Evolutionary conservation across 345 rosid genomes (phyloP).

Genomic region (Eutrema yunnanense): DNA sequence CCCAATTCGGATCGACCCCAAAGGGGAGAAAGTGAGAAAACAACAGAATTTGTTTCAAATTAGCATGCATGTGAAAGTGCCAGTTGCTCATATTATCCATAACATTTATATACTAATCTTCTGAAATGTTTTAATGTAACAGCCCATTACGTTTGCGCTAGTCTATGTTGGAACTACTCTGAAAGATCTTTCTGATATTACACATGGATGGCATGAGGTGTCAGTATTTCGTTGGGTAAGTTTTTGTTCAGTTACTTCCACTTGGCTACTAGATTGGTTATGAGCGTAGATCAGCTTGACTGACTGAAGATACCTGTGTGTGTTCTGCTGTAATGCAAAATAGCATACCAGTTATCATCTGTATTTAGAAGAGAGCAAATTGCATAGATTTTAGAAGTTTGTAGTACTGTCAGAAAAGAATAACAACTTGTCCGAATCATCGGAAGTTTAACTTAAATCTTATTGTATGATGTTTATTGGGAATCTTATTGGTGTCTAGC

Average conservation of each 20-base stretch:
- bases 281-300: neutral
- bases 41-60: neutral
- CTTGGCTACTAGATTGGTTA: conserved; percentile 3
- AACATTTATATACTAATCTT: neutral
- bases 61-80: conserved; percentile 1
- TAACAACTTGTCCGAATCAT: neutral
- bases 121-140: conserved; percentile 13
- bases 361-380: neutral
- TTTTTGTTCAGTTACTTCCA: neutral
- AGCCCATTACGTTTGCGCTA: conserved; percentile 52
- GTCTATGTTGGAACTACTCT: conserved; percentile 55
- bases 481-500: neutral
- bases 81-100: neutral
- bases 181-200: conserved; percentile 49
- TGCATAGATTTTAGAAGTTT: neutral
- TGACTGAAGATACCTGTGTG: neutral
- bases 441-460: neutral
- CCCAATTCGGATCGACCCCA: neutral
- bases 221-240: conserved; percentile 48
- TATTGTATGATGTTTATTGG: neutral
- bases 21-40: neutral
- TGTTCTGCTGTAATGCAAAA: neutral
- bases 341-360: neutral
- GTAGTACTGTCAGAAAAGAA: neutral
- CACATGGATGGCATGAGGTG: conserved; percentile 48